Base-by-base conservation (phyloP, 2,329 filamentous ascomycete genomes). In the Alternaria sp. region DNA sequence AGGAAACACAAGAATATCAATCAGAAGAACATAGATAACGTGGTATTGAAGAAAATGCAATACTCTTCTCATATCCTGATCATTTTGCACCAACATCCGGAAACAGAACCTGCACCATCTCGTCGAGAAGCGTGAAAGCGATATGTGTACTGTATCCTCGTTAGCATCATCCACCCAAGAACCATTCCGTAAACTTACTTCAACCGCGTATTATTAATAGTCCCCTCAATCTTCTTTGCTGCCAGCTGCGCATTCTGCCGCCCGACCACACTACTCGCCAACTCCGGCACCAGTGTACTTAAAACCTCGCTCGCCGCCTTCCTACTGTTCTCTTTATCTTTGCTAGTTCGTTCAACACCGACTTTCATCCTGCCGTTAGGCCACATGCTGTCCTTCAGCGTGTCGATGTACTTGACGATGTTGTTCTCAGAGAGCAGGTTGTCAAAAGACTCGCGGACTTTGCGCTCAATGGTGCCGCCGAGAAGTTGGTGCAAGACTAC, bases 401-500 rank as follows among this genome's bases (percentile, higher is more conserved):
- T 81, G 23, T 86, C 85, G 32, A 98, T 85, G 76, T 96, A 97
- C 60, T 87, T 88, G 45, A 95, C 83, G 10, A 98, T 81, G 4
- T 89, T 89, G 19, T 96, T 91, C 68, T 97, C 94, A 62, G 92
- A 89, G 0, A 93, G 82, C 1, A 96, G 83, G 46, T 86, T 84
- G 68, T 89, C 90, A 45, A 93, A 90, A 57, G 90, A 91, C 63
- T 99, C 96, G 19, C 96, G 90, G 28, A 98, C 91, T 80, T 97
- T 97, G 63, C 94, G 90, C 81, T 99, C 96, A 66, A 99, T 96
- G 0, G 96, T 98, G 21, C 96, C 95, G 13, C 96, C 96, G 1
- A 99, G 88, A 6, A 99, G 87, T 79, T 99, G 96, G 76, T 99
- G 96, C 19, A 99, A 85, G 3, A 99, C 95, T 10, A 99, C 93